These are phyloP conservation scores for Wakefieldia striispora DNA, from an alignment of 768 basidiomycete genomes.

Conservation along the genomic window DNA sequence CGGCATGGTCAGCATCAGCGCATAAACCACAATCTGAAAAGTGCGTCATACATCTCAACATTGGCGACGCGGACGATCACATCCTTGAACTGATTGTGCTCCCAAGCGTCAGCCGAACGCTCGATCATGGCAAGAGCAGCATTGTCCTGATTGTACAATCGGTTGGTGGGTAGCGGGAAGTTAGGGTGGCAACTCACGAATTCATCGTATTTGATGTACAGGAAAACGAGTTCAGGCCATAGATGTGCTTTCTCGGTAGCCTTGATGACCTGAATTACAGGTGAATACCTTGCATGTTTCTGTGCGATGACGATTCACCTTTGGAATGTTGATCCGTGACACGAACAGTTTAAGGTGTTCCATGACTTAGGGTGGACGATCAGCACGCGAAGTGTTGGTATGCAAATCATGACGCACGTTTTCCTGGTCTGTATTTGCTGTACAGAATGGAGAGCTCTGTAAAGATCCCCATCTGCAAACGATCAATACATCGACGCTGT, in stretches of 20 bases:
- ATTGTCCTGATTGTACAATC: conserved; percentile 65
- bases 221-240: conserved; percentile 97
- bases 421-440: conserved; percentile 93
- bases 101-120: conserved; percentile 97
- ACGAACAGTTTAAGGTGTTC: conserved; percentile 97
- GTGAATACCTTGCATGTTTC: not conserved
- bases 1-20: conserved; percentile 7
- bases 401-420: conserved; percentile 54
- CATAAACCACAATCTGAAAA: not conserved
- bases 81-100: conserved; percentile 99
- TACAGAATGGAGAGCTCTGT: conserved; percentile 90
- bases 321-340: conserved; percentile 96
- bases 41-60: conserved; percentile 78
- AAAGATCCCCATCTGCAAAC: conserved; percentile 86
- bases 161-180: not conserved
- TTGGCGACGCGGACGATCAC: conserved; percentile 95
- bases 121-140: conserved; percentile 99
- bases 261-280: conserved; percentile 68
- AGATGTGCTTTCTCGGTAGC: conserved; percentile 95
- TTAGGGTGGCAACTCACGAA: conserved; percentile 48
- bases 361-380: conserved; percentile 66
- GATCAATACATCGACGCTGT: conserved; percentile 12
- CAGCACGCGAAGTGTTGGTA: not conserved
- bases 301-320: conserved; percentile 41
- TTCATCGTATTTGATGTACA: conserved; percentile 99